Conservation (phyloP, 345 rosid genomes). For the Eucalyptus tenuipes region DNA sequence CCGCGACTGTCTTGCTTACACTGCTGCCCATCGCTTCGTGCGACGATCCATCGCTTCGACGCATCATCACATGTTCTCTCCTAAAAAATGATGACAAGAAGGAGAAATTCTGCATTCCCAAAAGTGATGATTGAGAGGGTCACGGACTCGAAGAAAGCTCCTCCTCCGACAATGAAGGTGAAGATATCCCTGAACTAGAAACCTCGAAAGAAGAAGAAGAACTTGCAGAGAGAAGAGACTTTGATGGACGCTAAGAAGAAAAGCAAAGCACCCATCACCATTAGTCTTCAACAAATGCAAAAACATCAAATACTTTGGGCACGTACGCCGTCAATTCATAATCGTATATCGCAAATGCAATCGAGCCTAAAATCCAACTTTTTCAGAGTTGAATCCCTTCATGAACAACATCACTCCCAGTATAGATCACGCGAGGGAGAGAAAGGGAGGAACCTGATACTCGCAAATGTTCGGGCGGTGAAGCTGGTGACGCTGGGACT, state of each 20-base stretch:
- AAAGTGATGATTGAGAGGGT: too few relatives aligned
- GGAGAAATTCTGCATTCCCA: too few relatives aligned
- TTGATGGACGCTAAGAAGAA: slow-evolving; percentile 20
- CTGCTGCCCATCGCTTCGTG: too few relatives aligned
- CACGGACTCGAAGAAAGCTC: slow-evolving; percentile 70
- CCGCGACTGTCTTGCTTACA: too few relatives aligned
- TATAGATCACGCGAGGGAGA: neutral
- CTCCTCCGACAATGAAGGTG: slow-evolving; percentile 24
- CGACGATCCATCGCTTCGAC: too few relatives aligned
- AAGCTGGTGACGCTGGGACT: too few relatives aligned
- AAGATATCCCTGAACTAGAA: neutral
- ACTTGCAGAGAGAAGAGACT: neutral
- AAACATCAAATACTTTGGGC: too few relatives aligned
- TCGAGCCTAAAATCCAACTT: neutral
- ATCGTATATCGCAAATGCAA: neutral
- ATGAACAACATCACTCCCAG: neutral
- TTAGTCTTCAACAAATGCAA: slow-evolving; percentile 52
- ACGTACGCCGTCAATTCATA: neutral
- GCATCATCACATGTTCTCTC: too few relatives aligned
- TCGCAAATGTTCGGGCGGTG: too few relatives aligned
- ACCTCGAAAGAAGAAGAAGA: slow-evolving; percentile 1
- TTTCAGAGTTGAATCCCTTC: neutral
- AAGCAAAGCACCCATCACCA: slow-evolving; percentile 62
- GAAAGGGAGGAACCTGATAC: too few relatives aligned
- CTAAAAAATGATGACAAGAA: too few relatives aligned